Evolutionary conservation across 2,329 filamentous ascomycete species (phyloP).

Genomic region (Diaporthe vaccinii): DNA sequence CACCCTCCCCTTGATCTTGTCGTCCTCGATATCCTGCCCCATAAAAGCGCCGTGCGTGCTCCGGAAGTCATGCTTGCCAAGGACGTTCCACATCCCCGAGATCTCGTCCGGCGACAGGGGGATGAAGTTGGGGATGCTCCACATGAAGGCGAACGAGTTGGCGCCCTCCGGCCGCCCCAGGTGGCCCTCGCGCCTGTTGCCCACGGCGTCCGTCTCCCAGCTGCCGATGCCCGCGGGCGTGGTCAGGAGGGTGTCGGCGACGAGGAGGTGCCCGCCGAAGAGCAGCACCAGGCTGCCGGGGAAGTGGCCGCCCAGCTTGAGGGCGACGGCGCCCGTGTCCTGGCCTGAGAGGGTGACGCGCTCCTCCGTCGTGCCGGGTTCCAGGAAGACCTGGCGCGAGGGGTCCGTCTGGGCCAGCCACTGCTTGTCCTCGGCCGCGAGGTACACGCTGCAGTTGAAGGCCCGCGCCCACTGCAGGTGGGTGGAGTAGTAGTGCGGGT

Average conservation of each 20-base stretch:
- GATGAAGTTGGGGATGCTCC: slow-evolving; percentile 82
- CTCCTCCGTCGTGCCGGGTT: slow-evolving; percentile 54
- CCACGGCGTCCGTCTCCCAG: slow-evolving; percentile 60
- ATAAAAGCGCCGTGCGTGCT: slow-evolving; percentile 78
- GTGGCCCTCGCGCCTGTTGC: slow-evolving; percentile 47
- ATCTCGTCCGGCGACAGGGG: slow-evolving; percentile 76
- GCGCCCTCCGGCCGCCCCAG: slow-evolving; percentile 55
- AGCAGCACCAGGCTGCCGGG: slow-evolving; percentile 79
- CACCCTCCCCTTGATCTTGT: slow-evolving; percentile 72
- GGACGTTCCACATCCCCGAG: slow-evolving; percentile 76
- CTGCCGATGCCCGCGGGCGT: slow-evolving; percentile 70
- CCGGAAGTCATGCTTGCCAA: slow-evolving; percentile 73
- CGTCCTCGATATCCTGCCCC: slow-evolving; percentile 71
- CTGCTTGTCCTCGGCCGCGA: slow-evolving; percentile 72
- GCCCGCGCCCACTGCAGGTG: slow-evolving; percentile 79
- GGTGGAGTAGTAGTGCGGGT: slow-evolving; percentile 87
- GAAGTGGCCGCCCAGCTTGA: slow-evolving; percentile 86
- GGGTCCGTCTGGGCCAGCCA: slow-evolving; percentile 69
- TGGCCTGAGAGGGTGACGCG: slow-evolving; percentile 48
- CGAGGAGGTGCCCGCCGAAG: slow-evolving; percentile 73
- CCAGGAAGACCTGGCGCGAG: slow-evolving; percentile 62
- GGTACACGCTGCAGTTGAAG: slow-evolving; percentile 79
- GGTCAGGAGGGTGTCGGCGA: slow-evolving; percentile 83
- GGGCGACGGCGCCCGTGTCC: slow-evolving; percentile 65
- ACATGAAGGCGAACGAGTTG: slow-evolving; percentile 79